Percentiles rank a stretch among this genome's conserved stretches.
These are phyloP conservation scores for Xerocomellus amylosporus DNA, from an alignment of 768 basidiomycete species.

Conservation along the genomic window DNA sequence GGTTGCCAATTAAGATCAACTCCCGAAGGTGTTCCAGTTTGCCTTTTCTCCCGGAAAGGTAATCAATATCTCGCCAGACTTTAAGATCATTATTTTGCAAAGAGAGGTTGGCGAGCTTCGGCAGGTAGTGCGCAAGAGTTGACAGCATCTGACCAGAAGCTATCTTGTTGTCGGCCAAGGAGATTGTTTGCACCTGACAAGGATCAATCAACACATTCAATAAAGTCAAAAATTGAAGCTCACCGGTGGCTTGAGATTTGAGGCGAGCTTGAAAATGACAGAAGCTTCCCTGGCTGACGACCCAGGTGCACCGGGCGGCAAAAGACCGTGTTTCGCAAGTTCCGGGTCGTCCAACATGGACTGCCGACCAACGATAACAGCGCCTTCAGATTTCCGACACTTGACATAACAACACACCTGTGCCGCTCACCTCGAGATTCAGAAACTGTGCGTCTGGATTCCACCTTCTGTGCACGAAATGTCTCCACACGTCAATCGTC, in stretches of 20 bases:
- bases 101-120: slow-evolving; percentile 76
- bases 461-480: slow-evolving; percentile 72
- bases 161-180: slow-evolving; percentile 78
- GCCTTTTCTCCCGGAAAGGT: slow-evolving; percentile 54
- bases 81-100: slow-evolving; percentile 73
- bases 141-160: slow-evolving; percentile 55
- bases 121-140: slow-evolving; percentile 69
- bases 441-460: slow-evolving; percentile 66
- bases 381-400: not conserved
- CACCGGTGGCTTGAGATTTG: slow-evolving; percentile 73
- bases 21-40: slow-evolving; percentile 66
- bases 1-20: slow-evolving; percentile 73
- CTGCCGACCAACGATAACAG: slow-evolving; percentile 37
- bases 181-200: slow-evolving; percentile 70
- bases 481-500: slow-evolving; percentile 67
- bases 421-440: slow-evolving; percentile 72
- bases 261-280: slow-evolving; percentile 87
- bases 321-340: slow-evolving; percentile 66
- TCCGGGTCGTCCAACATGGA: slow-evolving; percentile 76
- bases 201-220: not conserved
- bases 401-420: not conserved
- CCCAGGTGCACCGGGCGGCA: slow-evolving; percentile 66
- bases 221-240: slow-evolving; percentile 10
- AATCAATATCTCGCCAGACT: slow-evolving; percentile 67
- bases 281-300: slow-evolving; percentile 64